Conservation (phyloP, 257 asterid genomes). For the Solanum rostratum region DNA sequence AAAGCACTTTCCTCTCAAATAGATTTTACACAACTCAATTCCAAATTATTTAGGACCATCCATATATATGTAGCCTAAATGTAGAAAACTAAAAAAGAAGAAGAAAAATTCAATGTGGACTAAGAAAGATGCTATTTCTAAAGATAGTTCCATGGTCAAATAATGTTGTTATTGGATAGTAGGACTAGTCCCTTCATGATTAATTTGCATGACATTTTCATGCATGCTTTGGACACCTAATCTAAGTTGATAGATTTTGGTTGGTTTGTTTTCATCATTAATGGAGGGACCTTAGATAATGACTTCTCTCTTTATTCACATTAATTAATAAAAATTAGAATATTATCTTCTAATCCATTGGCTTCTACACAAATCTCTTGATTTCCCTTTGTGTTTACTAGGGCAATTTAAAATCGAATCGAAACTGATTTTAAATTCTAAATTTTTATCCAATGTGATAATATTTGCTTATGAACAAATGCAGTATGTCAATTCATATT, state of each 20-base stretch:
- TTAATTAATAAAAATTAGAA: neutral
- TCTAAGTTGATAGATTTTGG: neutral
- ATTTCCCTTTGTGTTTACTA: too few relatives aligned
- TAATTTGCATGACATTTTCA: conserved; percentile 1
- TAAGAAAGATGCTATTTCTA: neutral
- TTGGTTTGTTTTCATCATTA: neutral
- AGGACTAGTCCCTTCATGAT: neutral
- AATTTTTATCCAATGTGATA: too few relatives aligned
- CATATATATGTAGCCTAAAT: neutral
- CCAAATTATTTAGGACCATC: neutral
- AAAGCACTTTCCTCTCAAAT: too few relatives aligned
- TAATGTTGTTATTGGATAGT: neutral
- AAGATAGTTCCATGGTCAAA: neutral
- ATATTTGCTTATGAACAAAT: too few relatives aligned
- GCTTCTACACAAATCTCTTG: neutral
- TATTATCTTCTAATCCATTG: neutral
- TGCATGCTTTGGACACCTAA: conserved; percentile 5
- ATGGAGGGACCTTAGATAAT: neutral
- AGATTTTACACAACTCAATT: fast-evolving
- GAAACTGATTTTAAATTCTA: too few relatives aligned
- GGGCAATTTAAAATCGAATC: too few relatives aligned
- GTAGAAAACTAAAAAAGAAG: neutral
- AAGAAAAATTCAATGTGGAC: neutral
- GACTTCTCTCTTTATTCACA: neutral
- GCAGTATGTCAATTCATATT: too few relatives aligned